A percentile compares a stretch with the other conserved stretches of the same genome.
These are phyloP conservation scores for Chlamydomonas eustigma DNA, from an alignment of 139 green algal genomes.

Conservation along the genomic window DNA sequence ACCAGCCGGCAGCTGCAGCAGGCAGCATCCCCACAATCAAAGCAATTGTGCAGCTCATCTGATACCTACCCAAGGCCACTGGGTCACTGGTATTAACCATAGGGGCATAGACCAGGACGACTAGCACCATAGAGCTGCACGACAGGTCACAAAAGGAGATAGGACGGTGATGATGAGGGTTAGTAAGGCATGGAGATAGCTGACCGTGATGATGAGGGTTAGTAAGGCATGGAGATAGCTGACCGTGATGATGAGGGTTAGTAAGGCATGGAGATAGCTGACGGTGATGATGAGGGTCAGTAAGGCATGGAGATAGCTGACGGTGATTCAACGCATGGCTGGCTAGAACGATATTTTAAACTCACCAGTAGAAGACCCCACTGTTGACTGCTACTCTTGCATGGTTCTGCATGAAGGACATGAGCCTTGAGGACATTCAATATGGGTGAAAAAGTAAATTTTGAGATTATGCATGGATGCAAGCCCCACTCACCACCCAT, in stretches of 20 bases:
- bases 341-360: too few species aligned
- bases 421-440: too few species aligned
- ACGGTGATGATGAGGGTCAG: too few species aligned
- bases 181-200: too few species aligned
- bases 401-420: not conserved
- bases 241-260: too few species aligned
- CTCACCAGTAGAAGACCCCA: not conserved
- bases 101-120: not conserved
- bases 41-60: not conserved
- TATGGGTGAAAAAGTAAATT: not conserved
- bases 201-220: too few species aligned
- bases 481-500: not conserved
- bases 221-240: too few species aligned
- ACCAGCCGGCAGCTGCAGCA: not conserved
- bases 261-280: too few species aligned
- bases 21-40: not conserved
- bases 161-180: too few species aligned
- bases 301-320: not conserved
- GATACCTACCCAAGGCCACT: not conserved
- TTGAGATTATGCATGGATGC: not conserved
- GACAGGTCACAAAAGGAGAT: too few species aligned
- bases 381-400: not conserved
- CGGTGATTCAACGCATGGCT: not conserved
- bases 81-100: not conserved
- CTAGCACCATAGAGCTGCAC: not conserved